Percentiles rank a stretch among this genome's conserved stretches.
phyloP scores from a whole-genome alignment of 192 early-diverging fungal species.

The Mortierella claussenii region DNA sequence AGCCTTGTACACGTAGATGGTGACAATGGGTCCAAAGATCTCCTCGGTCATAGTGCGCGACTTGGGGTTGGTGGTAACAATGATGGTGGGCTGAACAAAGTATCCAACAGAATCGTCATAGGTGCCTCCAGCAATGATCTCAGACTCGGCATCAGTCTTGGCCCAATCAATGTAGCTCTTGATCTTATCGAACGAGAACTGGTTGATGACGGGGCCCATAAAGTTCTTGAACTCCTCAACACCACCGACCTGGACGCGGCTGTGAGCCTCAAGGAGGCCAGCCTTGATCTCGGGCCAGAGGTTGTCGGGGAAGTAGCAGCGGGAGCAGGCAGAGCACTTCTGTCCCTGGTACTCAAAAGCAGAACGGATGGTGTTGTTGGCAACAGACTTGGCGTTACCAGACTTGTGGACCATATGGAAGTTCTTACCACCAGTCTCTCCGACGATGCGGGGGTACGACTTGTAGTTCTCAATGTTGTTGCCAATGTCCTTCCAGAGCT shows the following conservation, averaged over 20 bases:
- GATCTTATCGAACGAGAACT: slow-evolving; percentile 92
- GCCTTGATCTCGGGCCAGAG: slow-evolving; percentile 81
- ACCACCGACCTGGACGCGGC: slow-evolving; percentile 85
- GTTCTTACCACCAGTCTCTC: slow-evolving; percentile 99
- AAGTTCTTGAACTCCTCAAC: slow-evolving; percentile 91
- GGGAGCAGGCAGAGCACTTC: slow-evolving; percentile 97
- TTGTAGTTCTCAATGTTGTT: slow-evolving; percentile 92
- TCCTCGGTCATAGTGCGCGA: slow-evolving; percentile 92
- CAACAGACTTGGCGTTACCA: slow-evolving; percentile 82
- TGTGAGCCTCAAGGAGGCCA: slow-evolving; percentile 70
- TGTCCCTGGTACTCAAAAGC: slow-evolving; percentile 98
- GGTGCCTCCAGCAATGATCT: slow-evolving; percentile 92
- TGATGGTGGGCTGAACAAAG: slow-evolving; percentile 92
- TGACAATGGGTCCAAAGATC: slow-evolving; percentile 97
- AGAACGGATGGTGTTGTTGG: slow-evolving; percentile 89
- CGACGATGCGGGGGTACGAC: slow-evolving; percentile 96
- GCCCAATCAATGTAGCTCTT: slow-evolving; percentile 90
- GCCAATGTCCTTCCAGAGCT: slow-evolving; percentile 91
- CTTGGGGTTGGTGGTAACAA: slow-evolving; percentile 85
- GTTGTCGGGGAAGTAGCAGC: slow-evolving; percentile 88
- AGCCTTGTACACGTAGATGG: slow-evolving; percentile 84
- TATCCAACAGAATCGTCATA: slow-evolving; percentile 90
- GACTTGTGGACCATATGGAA: slow-evolving; percentile 92
- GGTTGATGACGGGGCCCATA: slow-evolving; percentile 91
- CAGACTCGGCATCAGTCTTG: slow-evolving; percentile 68